Evolutionary conservation across 208 protist genomes (phyloP), one percentile per base, ranked within the genome.

Genomic region (Histomonas meleagridis): DNA sequence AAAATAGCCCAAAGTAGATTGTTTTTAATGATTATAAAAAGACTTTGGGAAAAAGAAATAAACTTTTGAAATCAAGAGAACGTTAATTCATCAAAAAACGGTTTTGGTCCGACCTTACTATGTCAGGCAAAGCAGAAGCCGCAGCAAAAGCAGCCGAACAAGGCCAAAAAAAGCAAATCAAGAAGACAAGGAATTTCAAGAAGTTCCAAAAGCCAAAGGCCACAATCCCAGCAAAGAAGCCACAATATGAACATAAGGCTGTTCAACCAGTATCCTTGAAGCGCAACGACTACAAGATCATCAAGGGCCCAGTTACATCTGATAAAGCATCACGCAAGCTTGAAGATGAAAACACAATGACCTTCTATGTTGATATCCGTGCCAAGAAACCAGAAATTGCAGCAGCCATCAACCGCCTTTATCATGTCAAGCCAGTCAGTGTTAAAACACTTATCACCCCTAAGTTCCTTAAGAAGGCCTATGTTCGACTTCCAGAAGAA

Each of bases 391-490:
- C 79, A 90, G 49, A 90, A 62, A 90, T 90, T 48, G 53, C 46
- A 55, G 53, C 46, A 38, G 79, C 79, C 3, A 23, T 90, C n/a
- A 90, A 90, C 49, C 79, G 53, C 46, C 53, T 90, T 16, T 90
- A 90, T 48, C 55, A 90, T 18, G 79, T 90, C n/a, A 62, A 90
- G 46, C 53, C 49, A 55, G 32, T 90, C 38, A 90, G 62, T n/a
- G 49, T 90, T 16, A 55, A 40, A 43, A 90, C 79, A 26, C 28
- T 90, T 28, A 62, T 90, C 46, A 90, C 49, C 55, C 21, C 79
- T 49, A 62, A 90, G n/a, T 55, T n/a, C 49, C 23, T 90, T n/a
- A 90, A 90, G 79, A 90, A 90, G 49, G 79, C 79, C 49, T 90
- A 62, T 49, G 48, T 90, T 23, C 46, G 53, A 12, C 53, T 90